phyloP scores from a whole-genome alignment of 768 basidiomycete species.

The Galerina sulciceps region DNA sequence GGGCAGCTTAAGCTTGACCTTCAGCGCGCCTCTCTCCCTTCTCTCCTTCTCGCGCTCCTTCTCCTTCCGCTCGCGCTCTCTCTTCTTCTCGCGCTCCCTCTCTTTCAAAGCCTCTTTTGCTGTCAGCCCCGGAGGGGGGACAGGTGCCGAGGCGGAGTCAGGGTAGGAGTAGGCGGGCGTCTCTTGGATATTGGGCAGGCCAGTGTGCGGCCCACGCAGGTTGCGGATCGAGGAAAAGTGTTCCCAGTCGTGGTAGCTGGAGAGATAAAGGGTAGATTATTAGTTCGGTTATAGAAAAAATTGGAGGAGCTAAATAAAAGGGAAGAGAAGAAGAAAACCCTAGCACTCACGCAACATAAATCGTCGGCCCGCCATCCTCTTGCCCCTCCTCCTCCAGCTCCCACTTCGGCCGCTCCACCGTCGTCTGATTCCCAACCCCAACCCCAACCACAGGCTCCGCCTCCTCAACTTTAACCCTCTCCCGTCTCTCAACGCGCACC shows the following conservation, averaged over 20 bases:
- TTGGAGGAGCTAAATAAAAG: neutral
- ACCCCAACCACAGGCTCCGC: neutral
- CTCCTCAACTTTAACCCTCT: neutral
- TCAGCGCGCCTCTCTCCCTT: conserved; percentile 23
- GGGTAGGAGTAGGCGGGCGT: conserved; percentile 21
- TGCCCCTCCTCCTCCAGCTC: conserved; percentile 1
- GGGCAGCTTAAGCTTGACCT: conserved; percentile 27
- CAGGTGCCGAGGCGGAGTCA: neutral
- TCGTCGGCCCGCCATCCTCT: conserved; percentile 38
- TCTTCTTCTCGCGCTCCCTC: conserved; percentile 23
- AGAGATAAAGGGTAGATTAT: neutral
- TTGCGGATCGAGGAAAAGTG: conserved; percentile 95
- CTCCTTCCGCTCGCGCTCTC: conserved; percentile 27
- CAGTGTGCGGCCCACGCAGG: conserved; percentile 80
- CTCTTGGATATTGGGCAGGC: conserved; percentile 70
- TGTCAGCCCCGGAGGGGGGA: neutral
- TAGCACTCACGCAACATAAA: conserved; percentile 83
- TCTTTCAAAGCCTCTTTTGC: conserved; percentile 28
- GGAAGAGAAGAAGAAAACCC: neutral
- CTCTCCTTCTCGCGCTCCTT: conserved; percentile 22
- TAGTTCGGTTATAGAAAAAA: neutral
- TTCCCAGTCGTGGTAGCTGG: conserved; percentile 91
- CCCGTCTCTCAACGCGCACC: too few species aligned
- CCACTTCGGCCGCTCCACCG: neutral
- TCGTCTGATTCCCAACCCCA: neutral